Base-by-base conservation (phyloP, 768 basidiomycete species). In the Leccinum barrowsii region DNA sequence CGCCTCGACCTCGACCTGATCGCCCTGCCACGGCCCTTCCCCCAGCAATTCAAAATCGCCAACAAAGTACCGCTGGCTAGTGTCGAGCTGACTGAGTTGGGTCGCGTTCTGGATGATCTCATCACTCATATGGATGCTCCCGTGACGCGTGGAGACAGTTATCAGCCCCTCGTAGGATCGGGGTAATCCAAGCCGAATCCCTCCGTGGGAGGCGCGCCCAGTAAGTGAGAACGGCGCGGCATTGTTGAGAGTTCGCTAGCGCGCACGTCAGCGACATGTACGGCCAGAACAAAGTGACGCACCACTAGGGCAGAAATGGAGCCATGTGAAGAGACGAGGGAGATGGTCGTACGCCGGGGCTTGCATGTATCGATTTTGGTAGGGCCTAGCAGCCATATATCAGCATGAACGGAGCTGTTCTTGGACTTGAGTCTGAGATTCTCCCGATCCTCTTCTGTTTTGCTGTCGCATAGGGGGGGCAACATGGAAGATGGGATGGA, bases 391-490 rank as follows among this genome's bases (percentile, higher is more conserved):
- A 82, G 53, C 63, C 74, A 79, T 24, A 83, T 61, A 0, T 80
- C 75, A 7, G 71, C 77, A 2, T 74, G 60, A 3, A 83, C 70
- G 4, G 59, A 55, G 2, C 78, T 74, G 59, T 74, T 70, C 22
- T 50, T 68, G 0, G 78, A 72, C 21, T 58, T 61, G 8, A 80
- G 60, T 7, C 54, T 66, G 1, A 82, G 57, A 57, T 81, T 80
- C 28, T 69, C 76, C 37, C 82, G 70, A 1, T 73, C 71, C 2
- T 59, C 67, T 54, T 78, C 78, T 0, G 75, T 72, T 59, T 79
- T 74, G 21, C 66, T 72, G 0, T 55, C 54, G 5, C 52, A 44
- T 0, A 82, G 62, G 22, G 80, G 75, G 3, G 78, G 74, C 7
- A 82, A 67, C 37, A 79, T 54, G 17, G 71, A 56, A 0, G 64